Evolutionary conservation across 2,329 filamentous ascomycete species (phyloP), one percentile per base, ranked within the genome.

Genomic region (Ophiostoma angusticollis): DNA sequence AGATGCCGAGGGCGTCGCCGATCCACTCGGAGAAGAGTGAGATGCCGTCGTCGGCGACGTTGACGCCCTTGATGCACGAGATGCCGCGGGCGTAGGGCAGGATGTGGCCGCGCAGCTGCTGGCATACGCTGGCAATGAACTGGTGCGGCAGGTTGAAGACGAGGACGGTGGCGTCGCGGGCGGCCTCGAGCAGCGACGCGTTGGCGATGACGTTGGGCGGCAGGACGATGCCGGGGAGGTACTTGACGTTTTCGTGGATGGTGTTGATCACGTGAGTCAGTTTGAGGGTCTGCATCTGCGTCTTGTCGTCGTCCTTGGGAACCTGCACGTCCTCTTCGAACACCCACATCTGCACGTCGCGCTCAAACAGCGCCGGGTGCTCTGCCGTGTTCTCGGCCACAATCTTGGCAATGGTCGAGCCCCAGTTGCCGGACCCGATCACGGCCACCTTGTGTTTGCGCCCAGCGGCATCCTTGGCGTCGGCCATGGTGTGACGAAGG

Each of bases 341-440:
- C 54, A 98, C 93, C 91, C 91, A 98, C 91, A 98, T 96, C 62
- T 93, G 84, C 37, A 98, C 86, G 45, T 85, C 69, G 57, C 80
- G 67, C 54, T 96, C 84, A 57, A 96, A 98, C 31, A 95, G 56
- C 22, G 85, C 72, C 9, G 78, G 70, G 62, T 94, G 70, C 47
- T 72, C 77, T 45, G 72, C 75, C 27, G 85, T 82, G 64, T 93
- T 98, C 61, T 98, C 89, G 50, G 87, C 87, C 37, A 95, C 74
- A 46, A 98, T 93, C 65, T 98, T 98, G 58, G 87, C 79, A 61
- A 98, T 95, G 43, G 91, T 93, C 44, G 86, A 94, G 52, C 91
- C 91, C 87, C 91, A 98, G 62, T 98, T 98, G 53, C 91, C 91
- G 37, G 89, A 96, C 52, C 91, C 91, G 49, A 98, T 75, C 37